Base-by-base conservation (phyloP, 768 basidiomycete species). In the Trametes gibbosa region DNA sequence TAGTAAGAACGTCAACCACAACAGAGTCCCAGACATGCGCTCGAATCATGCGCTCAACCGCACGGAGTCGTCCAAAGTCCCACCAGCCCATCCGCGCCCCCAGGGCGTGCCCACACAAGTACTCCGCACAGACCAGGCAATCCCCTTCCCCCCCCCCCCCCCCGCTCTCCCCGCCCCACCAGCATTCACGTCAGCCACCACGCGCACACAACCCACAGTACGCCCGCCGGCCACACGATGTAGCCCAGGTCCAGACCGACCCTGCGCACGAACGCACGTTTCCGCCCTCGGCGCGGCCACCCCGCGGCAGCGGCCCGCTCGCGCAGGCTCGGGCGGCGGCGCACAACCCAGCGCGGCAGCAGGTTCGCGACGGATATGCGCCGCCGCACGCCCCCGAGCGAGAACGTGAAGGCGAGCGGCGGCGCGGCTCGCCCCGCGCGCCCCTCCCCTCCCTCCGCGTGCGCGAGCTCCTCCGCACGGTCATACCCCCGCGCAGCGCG, bases 381-480 rank as follows among this genome's bases (percentile, higher is more conserved):
- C 59, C 85, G 77, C 17, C 82, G 74, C 27, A 82, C 76, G 0
- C 84, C 84, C 25, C 75, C 68, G 53, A 86, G 75, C 23, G 77
- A 75, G 65, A 88, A 87, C 17, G 80, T 75, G 77, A 80, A 82
- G 79, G 76, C 76, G 78, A 82, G 40, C 46, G 19, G 46, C 14
- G 27, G 27, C 48, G 40, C 35, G 41, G 7, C 16, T 5, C 9
- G 2, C n/a, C n/a, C n/a, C n/a, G n/a, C n/a, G n/a, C n/a, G n/a
- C n/a, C n/a, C n/a, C n/a, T n/a, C n/a, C n/a, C n/a, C n/a, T n/a
- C n/a, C n/a, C n/a, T n/a, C n/a, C n/a, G n/a, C n/a, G 49, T 24
- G 42, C 45, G 23, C n/a, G 56, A 23, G 53, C 51, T 27, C 52
- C 29, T 25, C 58, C 43, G 21, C 55, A 35, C 0, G 54, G 54